Evolutionary conservation across 345 rosid species (phyloP), one percentile per base, ranked within the genome.

Genomic region (Barbarea vulgaris): DNA sequence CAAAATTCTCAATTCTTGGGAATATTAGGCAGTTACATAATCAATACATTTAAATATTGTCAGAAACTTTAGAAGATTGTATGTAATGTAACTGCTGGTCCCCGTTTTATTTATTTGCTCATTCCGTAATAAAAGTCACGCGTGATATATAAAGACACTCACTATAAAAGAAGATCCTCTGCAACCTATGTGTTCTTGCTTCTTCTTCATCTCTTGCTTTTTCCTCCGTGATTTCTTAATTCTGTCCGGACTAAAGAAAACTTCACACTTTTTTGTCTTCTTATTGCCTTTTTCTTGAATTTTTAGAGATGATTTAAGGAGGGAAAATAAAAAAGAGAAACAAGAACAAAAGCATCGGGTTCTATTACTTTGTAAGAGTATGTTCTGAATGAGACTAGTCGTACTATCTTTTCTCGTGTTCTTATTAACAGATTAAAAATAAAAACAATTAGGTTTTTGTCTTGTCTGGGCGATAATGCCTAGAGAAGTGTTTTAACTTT

Each of bases 401-500:
- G 48, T 57, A 36, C 37, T 21, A 21, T 69, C n/a, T 50, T 74
- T 75, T 69, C 80, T 77, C 68, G 79, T 80, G 61, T 77, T 58
- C 78, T 33, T 69, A 71, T 50, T 75, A 15, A 68, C 60, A 42
- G 22, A 67, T 67, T 70, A 24, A 25, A 28, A 34, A 2, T n/a
- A 30, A n/a, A 2, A 3, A 7, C 21, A 25, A 10, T 30, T 25
- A 51, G 46, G 41, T 10, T 46, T 70, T 76, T 64, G 52, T 64
- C 67, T 77, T 77, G 51, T 48, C 21, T 50, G 67, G 81, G 81
- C 81, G 81, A 28, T 59, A 61, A 73, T 73, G 78, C 47, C 78
- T 67, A 78, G 81, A 69, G 44, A 64, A 55, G 9, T 0, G 75
- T 31, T 58, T 51, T 52, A 8, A 30, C 70, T 31, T 58, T 51